Conservation (phyloP, 2,329 filamentous ascomycete genomes). For the Spiromastix sp. region DNA sequence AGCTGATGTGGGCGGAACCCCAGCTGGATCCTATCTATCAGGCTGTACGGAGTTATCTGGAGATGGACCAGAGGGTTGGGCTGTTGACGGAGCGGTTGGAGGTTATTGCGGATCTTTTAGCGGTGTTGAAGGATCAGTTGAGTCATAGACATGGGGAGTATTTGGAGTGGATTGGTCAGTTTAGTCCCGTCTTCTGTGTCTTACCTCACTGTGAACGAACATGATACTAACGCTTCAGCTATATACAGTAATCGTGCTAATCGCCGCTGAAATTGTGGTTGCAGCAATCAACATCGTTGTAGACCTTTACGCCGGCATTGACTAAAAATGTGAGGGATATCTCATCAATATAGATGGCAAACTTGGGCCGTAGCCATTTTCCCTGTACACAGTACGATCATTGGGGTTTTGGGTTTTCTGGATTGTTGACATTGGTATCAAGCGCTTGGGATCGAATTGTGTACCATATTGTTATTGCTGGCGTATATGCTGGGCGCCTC, state of each 20-base stretch:
- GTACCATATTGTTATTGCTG: too few relatives aligned
- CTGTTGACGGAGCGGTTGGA: conserved; percentile 81
- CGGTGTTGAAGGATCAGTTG: conserved; percentile 89
- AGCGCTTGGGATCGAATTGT: too few relatives aligned
- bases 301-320: conserved; percentile 67
- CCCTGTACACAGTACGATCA: too few relatives aligned
- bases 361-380: too few relatives aligned
- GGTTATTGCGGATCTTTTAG: conserved; percentile 86
- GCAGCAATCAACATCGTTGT: conserved; percentile 91
- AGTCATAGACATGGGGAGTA: conserved; percentile 88
- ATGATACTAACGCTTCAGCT: too few relatives aligned
- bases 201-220: too few relatives aligned
- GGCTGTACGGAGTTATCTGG: conserved; percentile 86
- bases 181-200: too few relatives aligned
- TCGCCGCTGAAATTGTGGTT: conserved; percentile 89
- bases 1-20: conserved; percentile 97
- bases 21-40: conserved; percentile 94
- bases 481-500: too few relatives aligned
- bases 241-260: conserved; percentile 72
- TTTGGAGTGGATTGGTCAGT: conserved; percentile 77
- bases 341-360: too few relatives aligned
- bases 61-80: conserved; percentile 93
- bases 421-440: too few relatives aligned
- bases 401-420: too few relatives aligned
- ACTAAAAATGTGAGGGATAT: too few relatives aligned